Evolutionary conservation across 257 asterid species (phyloP).

Genomic region (Rehmannia glutinosa): DNA sequence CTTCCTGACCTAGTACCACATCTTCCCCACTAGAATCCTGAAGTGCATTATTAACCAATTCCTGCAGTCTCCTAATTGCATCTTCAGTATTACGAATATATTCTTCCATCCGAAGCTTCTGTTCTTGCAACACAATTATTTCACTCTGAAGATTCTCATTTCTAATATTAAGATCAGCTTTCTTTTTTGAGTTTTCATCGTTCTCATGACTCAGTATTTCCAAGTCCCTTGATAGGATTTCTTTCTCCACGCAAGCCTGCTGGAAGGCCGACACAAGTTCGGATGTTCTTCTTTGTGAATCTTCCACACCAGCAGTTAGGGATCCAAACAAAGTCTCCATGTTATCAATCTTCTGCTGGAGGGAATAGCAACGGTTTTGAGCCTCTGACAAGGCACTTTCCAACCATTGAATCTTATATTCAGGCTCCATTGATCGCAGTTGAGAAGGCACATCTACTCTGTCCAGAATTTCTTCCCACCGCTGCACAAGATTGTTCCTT

Average conservation of each 20-base stretch:
- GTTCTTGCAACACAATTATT: slow-evolving; percentile 44
- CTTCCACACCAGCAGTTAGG: slow-evolving; percentile 57
- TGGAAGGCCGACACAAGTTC: slow-evolving; percentile 62
- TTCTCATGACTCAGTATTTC: slow-evolving; percentile 47
- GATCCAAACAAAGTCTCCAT: slow-evolving; percentile 55
- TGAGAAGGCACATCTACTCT: slow-evolving; percentile 74
- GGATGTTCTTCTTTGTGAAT: slow-evolving; percentile 46
- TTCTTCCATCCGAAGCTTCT: slow-evolving; percentile 57
- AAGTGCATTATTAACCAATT: slow-evolving; percentile 57
- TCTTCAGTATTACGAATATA: slow-evolving; percentile 40
- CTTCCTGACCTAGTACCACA: slow-evolving; percentile 42
- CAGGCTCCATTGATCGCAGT: slow-evolving; percentile 80
- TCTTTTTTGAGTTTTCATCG: slow-evolving; percentile 39
- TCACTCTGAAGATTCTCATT: slow-evolving; percentile 53
- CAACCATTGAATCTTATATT: slow-evolving; percentile 82
- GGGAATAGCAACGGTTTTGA: slow-evolving; percentile 55
- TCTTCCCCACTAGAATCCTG: slow-evolving; percentile 46
- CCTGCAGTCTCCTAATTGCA: slow-evolving; percentile 53
- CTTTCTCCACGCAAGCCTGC: slow-evolving; percentile 57
- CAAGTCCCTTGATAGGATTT: slow-evolving; percentile 49
- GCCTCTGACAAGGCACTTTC: slow-evolving; percentile 64
- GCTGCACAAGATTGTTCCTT: slow-evolving; percentile 86
- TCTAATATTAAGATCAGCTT: slow-evolving; percentile 28
- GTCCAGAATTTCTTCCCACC: slow-evolving; percentile 80
- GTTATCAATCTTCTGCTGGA: slow-evolving; percentile 70